These are phyloP conservation scores for Trypanosoma melophagium DNA, from an alignment of 208 protist genomes.

Conservation along the genomic window DNA sequence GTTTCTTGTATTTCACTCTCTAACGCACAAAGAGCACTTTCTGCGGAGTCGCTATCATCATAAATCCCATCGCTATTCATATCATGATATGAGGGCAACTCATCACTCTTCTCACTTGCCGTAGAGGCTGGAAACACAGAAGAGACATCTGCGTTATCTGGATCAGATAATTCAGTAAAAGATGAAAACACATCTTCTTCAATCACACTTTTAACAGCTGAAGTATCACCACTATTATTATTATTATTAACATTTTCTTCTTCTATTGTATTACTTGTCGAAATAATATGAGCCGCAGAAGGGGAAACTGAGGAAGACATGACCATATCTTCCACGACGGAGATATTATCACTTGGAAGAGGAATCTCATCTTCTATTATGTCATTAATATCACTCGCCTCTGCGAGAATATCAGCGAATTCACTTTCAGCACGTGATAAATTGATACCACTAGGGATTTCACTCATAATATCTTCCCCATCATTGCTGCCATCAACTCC, in stretches of 20 bases:
- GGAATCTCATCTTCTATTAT: slow-evolving; percentile 18
- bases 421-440: slow-evolving; percentile 30
- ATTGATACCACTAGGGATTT: slow-evolving; percentile 26
- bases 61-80: not conserved
- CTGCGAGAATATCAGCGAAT: slow-evolving; percentile 30
- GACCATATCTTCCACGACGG: slow-evolving; percentile 15
- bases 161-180: too few relatives aligned
- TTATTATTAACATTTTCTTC: not conserved
- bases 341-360: slow-evolving; percentile 16
- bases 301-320: not conserved
- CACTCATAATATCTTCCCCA: slow-evolving; percentile 14
- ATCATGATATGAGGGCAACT: not conserved
- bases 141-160: slow-evolving; percentile 20
- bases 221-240: not conserved
- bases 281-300: not conserved
- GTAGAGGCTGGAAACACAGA: slow-evolving; percentile 19
- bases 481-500: not conserved
- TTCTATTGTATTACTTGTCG: not conserved
- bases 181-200: too few relatives aligned
- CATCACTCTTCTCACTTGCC: not conserved
- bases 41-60: slow-evolving; percentile 34
- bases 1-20: slow-evolving; percentile 51
- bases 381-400: slow-evolving; percentile 27
- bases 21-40: slow-evolving; percentile 32
- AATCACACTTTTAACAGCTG: too few relatives aligned